phyloP scores from a whole-genome alignment of 2,329 filamentous ascomycete genomes.

The Colletotrichum truncatum region DNA sequence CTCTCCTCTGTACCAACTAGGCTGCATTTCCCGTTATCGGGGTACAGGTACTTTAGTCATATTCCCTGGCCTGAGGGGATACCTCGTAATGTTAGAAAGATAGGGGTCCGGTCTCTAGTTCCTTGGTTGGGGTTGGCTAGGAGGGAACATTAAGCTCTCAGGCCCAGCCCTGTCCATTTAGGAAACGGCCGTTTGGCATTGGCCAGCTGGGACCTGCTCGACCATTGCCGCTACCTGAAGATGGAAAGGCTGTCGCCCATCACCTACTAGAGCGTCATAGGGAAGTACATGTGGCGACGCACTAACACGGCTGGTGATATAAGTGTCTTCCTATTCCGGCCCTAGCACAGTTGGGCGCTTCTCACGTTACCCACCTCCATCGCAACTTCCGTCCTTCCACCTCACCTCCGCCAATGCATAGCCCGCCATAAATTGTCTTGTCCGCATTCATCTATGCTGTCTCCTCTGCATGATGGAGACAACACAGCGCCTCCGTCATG shows the following conservation, averaged over 20 bases:
- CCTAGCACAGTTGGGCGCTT: background rate
- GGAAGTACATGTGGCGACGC: background rate
- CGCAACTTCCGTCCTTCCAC: slow-evolving; percentile 22
- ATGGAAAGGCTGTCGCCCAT: background rate
- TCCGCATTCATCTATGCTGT: slow-evolving; percentile 24
- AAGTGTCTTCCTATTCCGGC: background rate
- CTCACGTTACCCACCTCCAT: background rate
- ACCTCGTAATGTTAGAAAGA: slow-evolving; percentile 1
- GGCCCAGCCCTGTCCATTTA: slow-evolving; percentile 1
- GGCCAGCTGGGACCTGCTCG: background rate
- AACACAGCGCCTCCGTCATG: slow-evolving; percentile 8
- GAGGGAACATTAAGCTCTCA: slow-evolving; percentile 24
- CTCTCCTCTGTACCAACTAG: too few species aligned
- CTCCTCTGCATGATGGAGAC: slow-evolving; percentile 5
- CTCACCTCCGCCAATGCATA: slow-evolving; percentile 16
- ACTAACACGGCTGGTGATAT: background rate
- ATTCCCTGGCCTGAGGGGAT: background rate
- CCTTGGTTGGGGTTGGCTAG: background rate
- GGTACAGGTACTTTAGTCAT: background rate
- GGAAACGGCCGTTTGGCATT: slow-evolving; percentile 16
- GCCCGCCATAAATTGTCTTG: slow-evolving; percentile 8
- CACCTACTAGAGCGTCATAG: background rate
- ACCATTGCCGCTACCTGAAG: background rate
- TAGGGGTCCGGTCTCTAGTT: background rate
- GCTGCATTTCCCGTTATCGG: background rate